These are phyloP conservation scores for Physcomitrium patens DNA, from an alignment of 225 moss, liverwort and hornwort genomes.

Conservation along the genomic window DNA sequence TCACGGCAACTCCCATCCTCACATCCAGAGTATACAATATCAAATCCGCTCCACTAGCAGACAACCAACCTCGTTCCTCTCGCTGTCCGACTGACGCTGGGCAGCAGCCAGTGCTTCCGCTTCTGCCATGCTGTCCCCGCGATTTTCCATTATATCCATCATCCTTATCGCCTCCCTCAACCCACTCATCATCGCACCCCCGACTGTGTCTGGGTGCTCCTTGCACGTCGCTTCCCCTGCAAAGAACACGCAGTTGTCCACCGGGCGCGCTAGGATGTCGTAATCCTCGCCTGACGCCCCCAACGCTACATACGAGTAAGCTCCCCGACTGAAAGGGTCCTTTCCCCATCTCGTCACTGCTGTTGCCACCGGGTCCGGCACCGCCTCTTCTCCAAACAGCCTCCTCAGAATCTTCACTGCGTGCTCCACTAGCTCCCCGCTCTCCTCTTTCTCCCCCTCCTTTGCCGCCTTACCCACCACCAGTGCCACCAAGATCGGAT, in stretches of 20 bases:
- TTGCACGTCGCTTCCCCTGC: conserved; percentile 77
- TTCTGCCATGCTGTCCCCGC: conserved; percentile 72
- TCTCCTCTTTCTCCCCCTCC: conserved; percentile 41
- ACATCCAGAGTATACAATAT: neutral
- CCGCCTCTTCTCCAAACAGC: conserved; percentile 55
- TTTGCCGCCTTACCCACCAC: conserved; percentile 64
- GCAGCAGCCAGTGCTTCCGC: conserved; percentile 66
- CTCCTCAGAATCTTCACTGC: conserved; percentile 54
- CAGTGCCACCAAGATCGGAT: conserved; percentile 63
- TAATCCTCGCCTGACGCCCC: conserved; percentile 73
- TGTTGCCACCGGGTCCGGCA: conserved; percentile 56
- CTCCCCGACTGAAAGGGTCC: conserved; percentile 59
- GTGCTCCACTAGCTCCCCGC: conserved; percentile 47
- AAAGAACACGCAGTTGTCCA: conserved; percentile 65
- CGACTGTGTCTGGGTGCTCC: conserved; percentile 71
- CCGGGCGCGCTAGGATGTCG: conserved; percentile 64
- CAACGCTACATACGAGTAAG: conserved; percentile 70
- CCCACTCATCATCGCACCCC: conserved; percentile 76
- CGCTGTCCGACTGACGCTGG: conserved; percentile 72
- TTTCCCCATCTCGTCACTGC: conserved; percentile 66
- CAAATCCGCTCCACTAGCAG: neutral
- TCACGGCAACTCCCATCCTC: too few relatives aligned
- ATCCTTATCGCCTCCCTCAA: conserved; percentile 70
- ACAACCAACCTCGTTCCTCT: conserved; percentile 52
- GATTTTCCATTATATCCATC: conserved; percentile 70